These are phyloP conservation scores for Saccharomycopsis schoenii DNA, from an alignment of 805 yeast genomes.

Conservation along the genomic window DNA sequence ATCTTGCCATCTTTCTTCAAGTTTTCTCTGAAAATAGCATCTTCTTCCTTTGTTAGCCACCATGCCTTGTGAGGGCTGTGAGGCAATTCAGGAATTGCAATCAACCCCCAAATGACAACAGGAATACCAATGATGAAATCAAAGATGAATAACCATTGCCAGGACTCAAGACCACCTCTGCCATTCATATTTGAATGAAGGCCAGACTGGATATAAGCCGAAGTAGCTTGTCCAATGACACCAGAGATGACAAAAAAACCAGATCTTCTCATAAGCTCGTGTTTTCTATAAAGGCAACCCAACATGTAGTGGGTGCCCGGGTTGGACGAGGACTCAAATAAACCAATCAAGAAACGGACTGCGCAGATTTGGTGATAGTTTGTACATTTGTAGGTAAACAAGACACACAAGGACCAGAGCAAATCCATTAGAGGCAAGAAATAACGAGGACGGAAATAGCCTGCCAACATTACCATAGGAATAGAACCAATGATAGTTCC, in stretches of 20 bases:
- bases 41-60: slow-evolving; percentile 48
- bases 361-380: slow-evolving; percentile 47
- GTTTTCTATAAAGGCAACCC: slow-evolving; percentile 49
- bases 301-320: slow-evolving; percentile 52
- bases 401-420: slow-evolving; percentile 58
- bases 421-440: slow-evolving; percentile 45
- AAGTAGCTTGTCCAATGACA: slow-evolving; percentile 49
- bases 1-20: slow-evolving; percentile 21
- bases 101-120: slow-evolving; percentile 37
- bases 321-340: slow-evolving; percentile 56
- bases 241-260: slow-evolving; percentile 54
- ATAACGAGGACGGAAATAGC: neutral
- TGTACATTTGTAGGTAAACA: slow-evolving; percentile 41
- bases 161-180: slow-evolving; percentile 43
- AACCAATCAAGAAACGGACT: slow-evolving; percentile 56
- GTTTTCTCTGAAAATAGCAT: slow-evolving; percentile 40
- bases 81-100: slow-evolving; percentile 53
- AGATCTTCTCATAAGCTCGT: slow-evolving; percentile 53
- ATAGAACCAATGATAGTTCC: slow-evolving; percentile 54
- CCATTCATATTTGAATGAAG: slow-evolving; percentile 40
- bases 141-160: slow-evolving; percentile 68
- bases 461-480: slow-evolving; percentile 36
- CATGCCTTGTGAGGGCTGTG: slow-evolving; percentile 40
- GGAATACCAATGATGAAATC: slow-evolving; percentile 36
- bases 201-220: slow-evolving; percentile 54